Base-by-base conservation (phyloP, 352 stramenopile genomes). In the Thalassiosira exigua region DNA sequence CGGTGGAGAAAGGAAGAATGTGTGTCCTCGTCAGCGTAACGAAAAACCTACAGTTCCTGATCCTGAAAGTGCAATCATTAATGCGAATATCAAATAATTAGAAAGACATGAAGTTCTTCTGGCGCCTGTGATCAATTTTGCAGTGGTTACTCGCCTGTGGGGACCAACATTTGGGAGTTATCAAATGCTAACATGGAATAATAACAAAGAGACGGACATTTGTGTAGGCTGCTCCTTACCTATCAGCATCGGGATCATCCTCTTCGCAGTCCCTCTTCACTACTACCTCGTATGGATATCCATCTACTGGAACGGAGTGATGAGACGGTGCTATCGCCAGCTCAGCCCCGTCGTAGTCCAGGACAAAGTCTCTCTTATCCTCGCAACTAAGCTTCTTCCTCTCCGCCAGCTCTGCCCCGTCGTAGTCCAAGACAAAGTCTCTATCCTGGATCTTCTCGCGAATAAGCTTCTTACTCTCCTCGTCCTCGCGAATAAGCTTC, bases 391-490 rank as follows among this genome's bases (percentile, higher is more conserved):
- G n/a, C n/a, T n/a, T n/a, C n/a, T n/a, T n/a, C n/a, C n/a, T n/a
- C n/a, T n/a, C 36, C 14, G 36, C 36, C 14, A 44, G 36, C 36
- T 44, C 36, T 14, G 36, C 36, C 7, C 36, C 36, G 14, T 44
- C 36, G 36, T 44, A 44, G 14, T 44, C 36, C 36, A 44, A 44
- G 7, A 44, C 36, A 14, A 44, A 44, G 36, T 44, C 14, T 7
- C 7, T 7, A 14, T 44, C 36, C 14, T 44, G 7, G 7, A 14
- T 7, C 36, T 14, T 44, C 36, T 44, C 36, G 7, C 14, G 36
- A 44, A 44, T 44, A 14, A 44, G 36, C 36, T 44, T 44, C 36
- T 44, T 44, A 44, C n/a, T n/a, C n/a, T n/a, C n/a, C n/a, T n/a
- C n/a, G n/a, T n/a, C n/a, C n/a, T n/a, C n/a, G n/a, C n/a, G n/a